phyloP scores from a whole-genome alignment of 1,139 yeast species.

The Kluyveromyces sp. region DNA sequence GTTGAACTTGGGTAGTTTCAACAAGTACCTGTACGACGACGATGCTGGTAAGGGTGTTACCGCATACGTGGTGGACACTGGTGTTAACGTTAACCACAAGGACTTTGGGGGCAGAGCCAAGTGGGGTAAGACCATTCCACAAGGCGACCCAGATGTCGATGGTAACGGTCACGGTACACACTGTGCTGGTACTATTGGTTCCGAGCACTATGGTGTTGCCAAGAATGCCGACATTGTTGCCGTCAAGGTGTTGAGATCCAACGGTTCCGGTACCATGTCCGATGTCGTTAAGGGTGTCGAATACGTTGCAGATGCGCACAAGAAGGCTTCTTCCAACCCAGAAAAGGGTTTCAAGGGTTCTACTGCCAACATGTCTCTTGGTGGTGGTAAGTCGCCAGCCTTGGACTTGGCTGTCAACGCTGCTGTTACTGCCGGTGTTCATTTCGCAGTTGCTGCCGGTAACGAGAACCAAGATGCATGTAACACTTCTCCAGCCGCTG shows the following conservation, averaged over 20 bases:
- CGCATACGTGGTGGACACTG: conserved; percentile 85
- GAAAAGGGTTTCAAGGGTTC: conserved; percentile 73
- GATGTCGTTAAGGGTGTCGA: conserved; percentile 80
- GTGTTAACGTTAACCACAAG: conserved; percentile 70
- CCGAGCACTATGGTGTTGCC: conserved; percentile 70
- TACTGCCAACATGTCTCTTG: conserved; percentile 84
- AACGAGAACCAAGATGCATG: conserved; percentile 82
- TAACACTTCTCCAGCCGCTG: conserved; percentile 75
- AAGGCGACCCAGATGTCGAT: conserved; percentile 73
- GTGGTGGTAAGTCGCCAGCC: conserved; percentile 80
- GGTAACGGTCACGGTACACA: conserved; percentile 91
- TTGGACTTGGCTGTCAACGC: conserved; percentile 79
- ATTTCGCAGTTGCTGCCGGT: conserved; percentile 87
- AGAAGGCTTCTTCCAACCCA: conserved; percentile 45
- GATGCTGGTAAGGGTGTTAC: conserved; percentile 91
- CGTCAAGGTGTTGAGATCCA: conserved; percentile 66
- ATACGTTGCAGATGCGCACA: conserved; percentile 61
- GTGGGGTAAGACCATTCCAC: conserved; percentile 91
- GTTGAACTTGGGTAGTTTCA: conserved; percentile 68
- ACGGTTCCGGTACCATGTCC: conserved; percentile 75
- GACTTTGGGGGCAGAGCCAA: conserved; percentile 88
- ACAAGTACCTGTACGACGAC: conserved; percentile 75
- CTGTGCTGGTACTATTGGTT: conserved; percentile 80
- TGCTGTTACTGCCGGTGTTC: conserved; percentile 72
- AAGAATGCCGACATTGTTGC: conserved; percentile 69